Evolutionary conservation across 768 basidiomycete genomes (phyloP), one percentile per base, ranked within the genome.

Genomic region (Pleurotus salmoneostramineus): DNA sequence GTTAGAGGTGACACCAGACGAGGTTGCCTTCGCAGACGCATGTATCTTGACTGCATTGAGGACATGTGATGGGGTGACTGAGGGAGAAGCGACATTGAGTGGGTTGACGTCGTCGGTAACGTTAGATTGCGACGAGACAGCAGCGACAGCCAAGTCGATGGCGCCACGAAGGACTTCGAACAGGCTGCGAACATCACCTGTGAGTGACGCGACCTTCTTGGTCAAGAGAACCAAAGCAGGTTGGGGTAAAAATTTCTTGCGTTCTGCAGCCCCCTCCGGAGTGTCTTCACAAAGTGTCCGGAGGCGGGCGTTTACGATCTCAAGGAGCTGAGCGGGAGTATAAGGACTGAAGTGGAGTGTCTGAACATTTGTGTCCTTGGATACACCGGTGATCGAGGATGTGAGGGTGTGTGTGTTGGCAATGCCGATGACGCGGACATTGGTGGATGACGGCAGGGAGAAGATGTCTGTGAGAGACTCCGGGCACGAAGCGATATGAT

Each of bases 381-480:
- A 45, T 6, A 47, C 42, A 0, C 37, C 51, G 33, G 49, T 43
- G 37, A 50, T 17, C 1, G 84, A 77, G 2, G 85, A 79, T 1
- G 88, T 86, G 27, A 95, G 82, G 4, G 91, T 93, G 64, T 94
- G 93, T 2, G 89, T 91, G 65, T 95, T 95, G 42, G 93, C 91
- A 66, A 95, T 93, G 37, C 89, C 91, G 63, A 95, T 85, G 42
- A 93, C 69, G 49, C 91, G 84, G 57, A 94, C 69, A 37, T 71
- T 73, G 7, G 79, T 69, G 1, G 80, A 68, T 51, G 83, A 72
- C 7, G 87, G 80, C n/a, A 93, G 75, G 4, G 83, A 77, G 69
- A 94, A 91, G 47, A 95, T 71, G 8, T 84, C 72, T 2, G 80
- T 68, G 47, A 93, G 75, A 6, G 82, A 71, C 62, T 84, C 83